phyloP scores from a whole-genome alignment of 2,329 filamentous ascomycete species.

The Colletotrichum gigasporum region DNA sequence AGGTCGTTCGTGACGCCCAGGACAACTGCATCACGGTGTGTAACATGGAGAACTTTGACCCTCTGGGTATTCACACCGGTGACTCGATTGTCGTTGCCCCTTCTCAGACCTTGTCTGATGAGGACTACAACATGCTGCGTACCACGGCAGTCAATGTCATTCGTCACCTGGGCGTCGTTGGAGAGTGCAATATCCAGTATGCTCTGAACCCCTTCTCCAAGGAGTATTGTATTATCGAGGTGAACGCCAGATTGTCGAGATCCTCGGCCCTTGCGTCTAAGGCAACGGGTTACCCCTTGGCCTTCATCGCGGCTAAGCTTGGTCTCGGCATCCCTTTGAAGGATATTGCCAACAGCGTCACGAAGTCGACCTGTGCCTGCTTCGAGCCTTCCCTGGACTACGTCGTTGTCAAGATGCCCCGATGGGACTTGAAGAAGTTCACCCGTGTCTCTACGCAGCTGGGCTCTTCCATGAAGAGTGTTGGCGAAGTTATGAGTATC shows the following conservation, averaged over 20 bases:
- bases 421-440: constrained; percentile 99
- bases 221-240: constrained; percentile 99
- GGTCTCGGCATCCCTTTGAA: constrained; percentile 95
- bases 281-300: constrained; percentile 94
- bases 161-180: constrained; percentile 94
- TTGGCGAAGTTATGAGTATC: constrained; percentile 99
- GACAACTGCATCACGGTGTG: constrained; percentile 99
- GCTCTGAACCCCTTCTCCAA: constrained; percentile 93
- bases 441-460: constrained; percentile 95
- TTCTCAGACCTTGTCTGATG: constrained; percentile 94
- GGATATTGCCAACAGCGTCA: constrained; percentile 96
- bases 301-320: constrained; percentile 96
- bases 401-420: constrained; percentile 97
- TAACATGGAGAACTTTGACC: constrained; percentile 99
- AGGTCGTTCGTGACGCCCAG: constrained; percentile 92
- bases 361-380: constrained; percentile 94
- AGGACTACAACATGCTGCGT: constrained; percentile 99
- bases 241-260: constrained; percentile 94
- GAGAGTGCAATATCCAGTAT: constrained; percentile 99
- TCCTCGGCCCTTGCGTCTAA: constrained; percentile 97
- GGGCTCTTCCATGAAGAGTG: constrained; percentile 99
- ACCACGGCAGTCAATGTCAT: constrained; percentile 98
- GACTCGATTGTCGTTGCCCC: constrained; percentile 98
- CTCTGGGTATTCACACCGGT: constrained; percentile 95
- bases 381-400: constrained; percentile 99